Evolutionary conservation across 2,329 filamentous ascomycete species (phyloP), one percentile per base, ranked within the genome.

Genomic region (Aureobasidium sp.): DNA sequence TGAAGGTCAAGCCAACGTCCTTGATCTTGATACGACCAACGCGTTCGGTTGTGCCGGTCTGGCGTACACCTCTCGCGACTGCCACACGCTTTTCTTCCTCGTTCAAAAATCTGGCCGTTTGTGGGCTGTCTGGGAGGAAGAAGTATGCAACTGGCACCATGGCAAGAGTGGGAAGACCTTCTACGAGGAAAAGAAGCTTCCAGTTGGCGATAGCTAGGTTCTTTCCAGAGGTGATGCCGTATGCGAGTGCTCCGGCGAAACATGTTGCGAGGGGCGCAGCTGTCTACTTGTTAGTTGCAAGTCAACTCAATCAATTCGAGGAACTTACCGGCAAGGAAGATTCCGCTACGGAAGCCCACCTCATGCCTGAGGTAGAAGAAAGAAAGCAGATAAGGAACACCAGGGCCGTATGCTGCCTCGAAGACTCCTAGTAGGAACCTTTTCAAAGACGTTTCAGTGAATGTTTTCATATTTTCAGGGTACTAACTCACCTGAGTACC

Each of bases 201-300:
- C 88, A 91, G 62, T 80, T 83, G 2, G 82, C 79, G 47, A 89
- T 72, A 17, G 76, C 71, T 2, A 78, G 76, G 67, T 81, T 34
- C 32, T 34, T 77, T 13, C 85, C 83, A 32, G 82, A 82, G 9
- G 84, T 85, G 69, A 89, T 87, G 5, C 81, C 84, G 63, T 85
- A 87, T 1, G 85, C 85, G 9, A 81, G 70, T 3, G 84, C 85
- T 2, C 86, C 86, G 0, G 90, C 89, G 71, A 95, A 92, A 1
- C 86, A 87, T 46, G 90, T 94, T 1, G 91, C 90, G 4, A 96
- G 80, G 1, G 87, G 86, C 0, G 86, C 85, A 3, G 76, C 76
- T 59, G 9, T 41, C 5, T 3, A 3, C 1, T 7, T 17, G 32
- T 55, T 17, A 55, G 36, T 15, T 20, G 17, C 20, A 10, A 32